A percentile compares a stretch with the other conserved stretches of the same genome.
phyloP scores from a whole-genome alignment of 2,329 filamentous ascomycete species.

The Fusarium buharicum region DNA sequence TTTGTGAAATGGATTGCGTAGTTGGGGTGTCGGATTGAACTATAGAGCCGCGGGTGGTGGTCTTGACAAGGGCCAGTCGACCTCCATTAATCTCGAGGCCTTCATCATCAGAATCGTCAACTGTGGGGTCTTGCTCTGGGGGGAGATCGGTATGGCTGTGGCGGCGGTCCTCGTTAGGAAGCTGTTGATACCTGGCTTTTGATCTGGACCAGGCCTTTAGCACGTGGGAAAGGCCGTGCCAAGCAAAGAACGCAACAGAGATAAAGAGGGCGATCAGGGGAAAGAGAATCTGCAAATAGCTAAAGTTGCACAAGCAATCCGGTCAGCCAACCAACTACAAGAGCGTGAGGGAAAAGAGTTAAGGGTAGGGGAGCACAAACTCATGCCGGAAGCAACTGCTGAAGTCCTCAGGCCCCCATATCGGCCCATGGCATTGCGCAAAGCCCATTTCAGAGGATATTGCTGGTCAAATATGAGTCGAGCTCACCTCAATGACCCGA shows the following conservation, averaged over 20 bases:
- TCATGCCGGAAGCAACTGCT: slow-evolving; percentile 72
- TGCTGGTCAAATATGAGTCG: slow-evolving; percentile 18
- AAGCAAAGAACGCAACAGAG: slow-evolving; percentile 74
- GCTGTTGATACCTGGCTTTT: slow-evolving; percentile 64
- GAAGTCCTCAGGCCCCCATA: slow-evolving; percentile 73
- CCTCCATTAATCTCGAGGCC: slow-evolving; percentile 67
- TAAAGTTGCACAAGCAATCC: slow-evolving; percentile 30
- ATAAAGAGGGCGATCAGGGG: slow-evolving; percentile 76
- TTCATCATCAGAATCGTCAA: slow-evolving; percentile 63
- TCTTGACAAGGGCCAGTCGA: slow-evolving; percentile 67
- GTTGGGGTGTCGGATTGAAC: slow-evolving; percentile 80
- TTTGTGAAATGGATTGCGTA: slow-evolving; percentile 75
- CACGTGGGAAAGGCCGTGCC: slow-evolving; percentile 66
- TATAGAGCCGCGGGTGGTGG: slow-evolving; percentile 69
- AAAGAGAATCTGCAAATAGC: slow-evolving; percentile 73
- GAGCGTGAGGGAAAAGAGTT: neutral
- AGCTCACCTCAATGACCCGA: slow-evolving; percentile 32
- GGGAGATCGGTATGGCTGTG: slow-evolving; percentile 64
- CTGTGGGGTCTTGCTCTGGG: slow-evolving; percentile 52
- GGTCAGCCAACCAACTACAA: slow-evolving; percentile 26
- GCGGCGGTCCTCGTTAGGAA: slow-evolving; percentile 58
- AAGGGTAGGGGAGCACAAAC: slow-evolving; percentile 59
- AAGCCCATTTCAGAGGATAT: slow-evolving; percentile 54
- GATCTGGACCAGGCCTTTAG: slow-evolving; percentile 59
- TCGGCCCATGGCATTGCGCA: slow-evolving; percentile 65